Evolutionary conservation across 306 rosid genomes (phyloP), one percentile per base, ranked within the genome.

Genomic region (Sicyos baderoa): DNA sequence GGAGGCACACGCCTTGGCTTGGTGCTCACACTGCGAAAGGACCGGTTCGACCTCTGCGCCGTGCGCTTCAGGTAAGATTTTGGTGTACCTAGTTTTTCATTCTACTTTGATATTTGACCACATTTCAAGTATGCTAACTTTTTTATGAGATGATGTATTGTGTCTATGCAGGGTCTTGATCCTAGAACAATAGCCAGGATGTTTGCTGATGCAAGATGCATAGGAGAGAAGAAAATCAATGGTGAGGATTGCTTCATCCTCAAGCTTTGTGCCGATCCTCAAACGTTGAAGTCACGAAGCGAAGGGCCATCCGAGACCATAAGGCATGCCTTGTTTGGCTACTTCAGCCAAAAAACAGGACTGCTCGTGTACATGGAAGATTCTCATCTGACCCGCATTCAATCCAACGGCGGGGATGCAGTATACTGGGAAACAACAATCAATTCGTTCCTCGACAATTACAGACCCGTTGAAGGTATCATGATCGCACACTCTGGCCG

Each of bases 1-100:
- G 99, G 99, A 86, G 99, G 83, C 99, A 94, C 81, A 94, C 99
- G 1, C 97, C 97, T 0, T 94, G 97, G 97, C 90, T 88, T 0
- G 99, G 99, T 54, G 91, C 99, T 68, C 99, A 94, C 76, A 79
- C 99, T 16, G 99, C 99, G 0, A 94, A 90, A 73, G 99, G 99
- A 5, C 97, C 99, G 6, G 96, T 94, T 70, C 86, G 99, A 68
- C 96, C 99, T 50, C 74, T 94, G 77, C 97, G 99, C 3, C 96
- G 99, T 15, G 99, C 96, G 3, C 97, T 93, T 79, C 99, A 93
- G 97, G 97, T 89, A 48, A 64, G 62, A 19, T 55, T 59, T 22
- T 13, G n/a, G 32, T 15, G 2, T 6, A 4, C 23, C 40, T 7
- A 40, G 8, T 15, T 44, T 6, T 56, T 0, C 23, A 15, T 32